Evolutionary conservation across 1,284 basidiomycete genomes (phyloP), one percentile per base, ranked within the genome.

Genomic region (Boletus albobrunnescens): DNA sequence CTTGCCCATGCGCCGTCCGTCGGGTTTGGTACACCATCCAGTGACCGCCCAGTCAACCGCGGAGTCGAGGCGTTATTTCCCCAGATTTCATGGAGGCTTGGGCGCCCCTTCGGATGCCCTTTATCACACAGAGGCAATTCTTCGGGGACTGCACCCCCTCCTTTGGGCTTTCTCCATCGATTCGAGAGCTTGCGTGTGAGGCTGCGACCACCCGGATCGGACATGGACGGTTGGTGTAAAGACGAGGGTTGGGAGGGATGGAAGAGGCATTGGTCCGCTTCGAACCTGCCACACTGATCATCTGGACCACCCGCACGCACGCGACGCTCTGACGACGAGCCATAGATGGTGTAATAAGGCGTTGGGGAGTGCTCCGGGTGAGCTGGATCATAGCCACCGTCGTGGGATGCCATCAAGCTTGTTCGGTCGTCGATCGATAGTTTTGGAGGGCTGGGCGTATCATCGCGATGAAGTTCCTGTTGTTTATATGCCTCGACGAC

Each of bases 401-500:
- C 45, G n/a, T 41, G 42, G 53, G 42, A 52, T 3, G 36, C 30
- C 12, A 27, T 47, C 20, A 47, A 42, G 38, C 42, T 32, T 49
- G 38, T 51, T 16, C 22, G 35, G 44, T 47, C 41, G 46, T 57
- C 44, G 20, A 50, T 42, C 2, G 53, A 53, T 35, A 26, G 43
- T 37, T 41, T 54, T 24, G 30, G 44, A 36, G 43, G 50, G 26
- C 28, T 44, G 11, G 36, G 8, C 1, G 6, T 16, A 12, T 58
- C 54, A 5, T 64, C 46, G 22, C 51, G 42, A 47, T 45, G 63
- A 22, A 65, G 62, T 52, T 71, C 73, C 51, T 78, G 78, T 42
- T 73, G 71, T 57, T 78, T 81, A 59, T 84, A 84, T 4, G 79
- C 78, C 40, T 75, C 74, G 6, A 70, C 75, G 24, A 84, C 74